These are phyloP conservation scores for Geotrichum reessii DNA, from an alignment of 1,139 yeast species.

Conservation along the genomic window DNA sequence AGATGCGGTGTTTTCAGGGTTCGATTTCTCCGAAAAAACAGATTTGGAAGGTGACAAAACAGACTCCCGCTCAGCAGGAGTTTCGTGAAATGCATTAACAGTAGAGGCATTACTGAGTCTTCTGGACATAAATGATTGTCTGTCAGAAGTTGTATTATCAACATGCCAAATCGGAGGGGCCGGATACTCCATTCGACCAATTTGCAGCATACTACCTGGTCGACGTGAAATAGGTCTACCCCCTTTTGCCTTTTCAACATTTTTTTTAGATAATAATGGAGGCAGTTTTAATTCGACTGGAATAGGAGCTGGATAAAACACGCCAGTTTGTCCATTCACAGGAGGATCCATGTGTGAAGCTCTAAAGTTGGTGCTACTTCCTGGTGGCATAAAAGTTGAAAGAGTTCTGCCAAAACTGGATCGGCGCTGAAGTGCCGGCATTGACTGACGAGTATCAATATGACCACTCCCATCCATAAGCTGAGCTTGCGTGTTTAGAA, in stretches of 20 bases:
- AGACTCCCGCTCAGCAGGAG: not conserved
- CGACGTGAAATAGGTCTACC: slow-evolving; percentile 11
- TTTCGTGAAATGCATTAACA: slow-evolving; percentile 2
- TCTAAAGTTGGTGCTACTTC: slow-evolving; percentile 1
- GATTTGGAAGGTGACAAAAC: not conserved
- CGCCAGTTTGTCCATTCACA: slow-evolving; percentile 1
- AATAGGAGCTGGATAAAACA: slow-evolving; percentile 35
- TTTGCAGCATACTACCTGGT: not conserved
- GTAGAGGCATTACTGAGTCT: slow-evolving; percentile 9
- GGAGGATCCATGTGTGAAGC: slow-evolving; percentile 12
- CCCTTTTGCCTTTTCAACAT: slow-evolving; percentile 6
- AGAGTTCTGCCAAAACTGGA: slow-evolving; percentile 8
- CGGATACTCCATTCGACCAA: slow-evolving; percentile 18
- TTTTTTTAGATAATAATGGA: slow-evolving; percentile 26
- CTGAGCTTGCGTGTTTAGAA: slow-evolving; percentile 1
- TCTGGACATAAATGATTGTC: slow-evolving; percentile 4
- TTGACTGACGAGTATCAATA: not conserved
- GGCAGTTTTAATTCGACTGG: slow-evolving; percentile 29
- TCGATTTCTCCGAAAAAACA: not conserved
- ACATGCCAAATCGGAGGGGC: slow-evolving; percentile 19
- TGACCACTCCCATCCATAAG: not conserved
- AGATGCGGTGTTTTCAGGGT: not conserved
- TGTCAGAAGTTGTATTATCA: slow-evolving; percentile 7
- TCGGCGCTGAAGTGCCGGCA: slow-evolving; percentile 10
- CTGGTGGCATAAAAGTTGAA: slow-evolving; percentile 1